A percentile compares a stretch with the other conserved stretches of the same genome.
These are phyloP conservation scores for Pythium guiyangense DNA, from an alignment of 352 stramenopile species.

Conservation along the genomic window DNA sequence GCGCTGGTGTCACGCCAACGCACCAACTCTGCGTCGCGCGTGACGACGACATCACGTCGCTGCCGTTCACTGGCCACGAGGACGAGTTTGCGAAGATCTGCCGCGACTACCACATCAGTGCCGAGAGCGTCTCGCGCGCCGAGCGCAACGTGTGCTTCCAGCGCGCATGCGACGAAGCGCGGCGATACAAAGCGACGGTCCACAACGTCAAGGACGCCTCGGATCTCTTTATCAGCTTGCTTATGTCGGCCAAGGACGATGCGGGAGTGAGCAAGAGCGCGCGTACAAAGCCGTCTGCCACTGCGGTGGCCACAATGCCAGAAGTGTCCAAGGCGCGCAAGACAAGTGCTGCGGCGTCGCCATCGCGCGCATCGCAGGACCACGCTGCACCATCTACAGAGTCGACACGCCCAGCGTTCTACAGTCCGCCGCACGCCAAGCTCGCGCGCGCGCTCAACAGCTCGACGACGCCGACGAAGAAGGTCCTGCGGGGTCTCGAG, in stretches of 20 bases:
- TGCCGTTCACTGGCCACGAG: not conserved
- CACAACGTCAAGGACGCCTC: constrained; percentile 17
- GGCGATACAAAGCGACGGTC: constrained; percentile 24
- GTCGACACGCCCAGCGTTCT: constrained; percentile 9
- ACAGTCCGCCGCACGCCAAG: constrained; percentile 14
- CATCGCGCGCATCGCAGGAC: constrained; percentile 1
- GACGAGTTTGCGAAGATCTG: constrained; percentile 42
- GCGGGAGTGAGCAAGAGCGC: not conserved
- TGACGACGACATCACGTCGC: constrained; percentile 29
- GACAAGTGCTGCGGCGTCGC: constrained; percentile 9
- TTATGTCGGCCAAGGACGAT: constrained; percentile 8
- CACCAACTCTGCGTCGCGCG: constrained; percentile 45
- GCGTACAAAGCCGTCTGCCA: not conserved
- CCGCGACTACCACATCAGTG: constrained; percentile 18
- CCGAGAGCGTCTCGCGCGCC: constrained; percentile 32
- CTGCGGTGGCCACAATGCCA: not conserved
- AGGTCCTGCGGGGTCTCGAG: constrained; percentile 18
- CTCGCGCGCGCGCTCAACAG: constrained; percentile 8
- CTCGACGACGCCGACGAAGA: constrained; percentile 13
- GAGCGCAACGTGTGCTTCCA: constrained; percentile 43
- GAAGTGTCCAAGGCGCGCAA: constrained; percentile 3
- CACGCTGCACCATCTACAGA: not conserved
- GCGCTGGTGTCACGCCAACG: constrained; percentile 28
- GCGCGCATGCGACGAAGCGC: constrained; percentile 44
- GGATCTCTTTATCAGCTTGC: constrained; percentile 18